These are phyloP conservation scores for Pinus albicaulis DNA, from an alignment of 75 land plant genomes.

Conservation along the genomic window DNA sequence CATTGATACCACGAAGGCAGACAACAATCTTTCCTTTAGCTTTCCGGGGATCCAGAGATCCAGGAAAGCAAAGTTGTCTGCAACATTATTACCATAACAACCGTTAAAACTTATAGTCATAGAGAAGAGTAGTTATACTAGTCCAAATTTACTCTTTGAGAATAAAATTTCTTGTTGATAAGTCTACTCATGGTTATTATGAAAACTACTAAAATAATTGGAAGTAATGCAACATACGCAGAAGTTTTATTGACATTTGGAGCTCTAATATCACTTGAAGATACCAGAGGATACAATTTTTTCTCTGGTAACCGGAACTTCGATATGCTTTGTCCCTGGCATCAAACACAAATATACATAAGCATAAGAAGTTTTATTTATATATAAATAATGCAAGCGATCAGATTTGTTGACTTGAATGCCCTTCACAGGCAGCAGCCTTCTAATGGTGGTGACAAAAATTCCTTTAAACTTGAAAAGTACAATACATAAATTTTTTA, in stretches of 20 bases:
- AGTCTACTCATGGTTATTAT: too few species aligned
- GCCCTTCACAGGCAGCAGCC: background rate
- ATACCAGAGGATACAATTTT: constrained; percentile 22
- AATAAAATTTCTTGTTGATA: too few species aligned
- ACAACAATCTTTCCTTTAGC: constrained; percentile 61
- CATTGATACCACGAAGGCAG: constrained; percentile 37
- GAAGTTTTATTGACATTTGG: background rate
- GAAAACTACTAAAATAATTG: too few species aligned
- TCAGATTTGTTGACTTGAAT: background rate
- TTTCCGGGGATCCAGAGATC: constrained; percentile 38
- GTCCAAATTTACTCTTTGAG: background rate
- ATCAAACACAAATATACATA: background rate
- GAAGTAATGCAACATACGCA: background rate
- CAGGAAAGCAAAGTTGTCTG: constrained; percentile 9
- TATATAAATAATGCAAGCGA: background rate
- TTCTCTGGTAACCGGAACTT: constrained; percentile 1
- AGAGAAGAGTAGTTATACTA: background rate
- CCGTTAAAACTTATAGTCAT: background rate
- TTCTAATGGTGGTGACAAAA: too few species aligned
- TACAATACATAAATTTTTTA: too few species aligned
- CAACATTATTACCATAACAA: constrained; percentile 3
- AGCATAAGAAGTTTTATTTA: constrained; percentile 6
- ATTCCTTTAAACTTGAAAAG: too few species aligned
- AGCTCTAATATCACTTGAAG: constrained; percentile 8
- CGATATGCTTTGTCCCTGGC: constrained; percentile 22